phyloP scores from a whole-genome alignment of 192 early-diverging fungal genomes.

The Podochytrium sp. region DNA sequence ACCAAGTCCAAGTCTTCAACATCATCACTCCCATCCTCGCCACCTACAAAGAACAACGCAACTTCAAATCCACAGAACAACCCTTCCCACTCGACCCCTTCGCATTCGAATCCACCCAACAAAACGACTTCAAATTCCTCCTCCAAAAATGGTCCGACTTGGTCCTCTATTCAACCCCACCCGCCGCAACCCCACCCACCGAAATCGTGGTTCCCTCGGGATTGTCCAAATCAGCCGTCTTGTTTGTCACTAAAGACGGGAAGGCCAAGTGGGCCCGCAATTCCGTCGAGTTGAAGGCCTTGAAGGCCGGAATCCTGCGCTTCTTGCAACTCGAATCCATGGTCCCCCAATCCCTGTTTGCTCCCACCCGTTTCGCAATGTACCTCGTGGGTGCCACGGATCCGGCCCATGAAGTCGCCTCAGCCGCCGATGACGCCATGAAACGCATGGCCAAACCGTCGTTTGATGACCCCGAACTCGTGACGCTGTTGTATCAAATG shows the following conservation, averaged over 20 bases:
- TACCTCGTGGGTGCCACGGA: constrained; percentile 69
- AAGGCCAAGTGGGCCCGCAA: constrained; percentile 71
- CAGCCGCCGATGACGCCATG: constrained; percentile 79
- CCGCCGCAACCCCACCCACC: constrained; percentile 26
- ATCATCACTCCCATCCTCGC: constrained; percentile 35
- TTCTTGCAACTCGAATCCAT: constrained; percentile 33
- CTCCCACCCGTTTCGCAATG: constrained; percentile 62
- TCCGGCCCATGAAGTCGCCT: constrained; percentile 68
- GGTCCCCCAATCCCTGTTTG: constrained; percentile 45
- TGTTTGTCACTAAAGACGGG: constrained; percentile 70
- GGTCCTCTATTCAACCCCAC: constrained; percentile 62
- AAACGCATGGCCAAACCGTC: constrained; percentile 72
- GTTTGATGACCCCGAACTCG: constrained; percentile 65
- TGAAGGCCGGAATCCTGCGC: constrained; percentile 47
- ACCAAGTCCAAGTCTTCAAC: constrained; percentile 50
- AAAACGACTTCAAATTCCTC: constrained; percentile 57
- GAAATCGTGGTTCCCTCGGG: constrained; percentile 54
- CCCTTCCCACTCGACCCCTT: constrained; percentile 51
- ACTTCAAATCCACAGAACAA: not conserved
- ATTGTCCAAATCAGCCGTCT: constrained; percentile 55
- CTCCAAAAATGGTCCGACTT: constrained; percentile 65
- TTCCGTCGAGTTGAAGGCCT: constrained; percentile 23
- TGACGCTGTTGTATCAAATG: constrained; percentile 58
- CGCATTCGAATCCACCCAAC: constrained; percentile 53
- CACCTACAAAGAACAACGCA: constrained; percentile 10